Percentiles rank a stretch among this genome's conserved stretches.
Evolutionary conservation across 257 asterid species (phyloP).

Genomic region (Fraxinus pennsylvanica): DNA sequence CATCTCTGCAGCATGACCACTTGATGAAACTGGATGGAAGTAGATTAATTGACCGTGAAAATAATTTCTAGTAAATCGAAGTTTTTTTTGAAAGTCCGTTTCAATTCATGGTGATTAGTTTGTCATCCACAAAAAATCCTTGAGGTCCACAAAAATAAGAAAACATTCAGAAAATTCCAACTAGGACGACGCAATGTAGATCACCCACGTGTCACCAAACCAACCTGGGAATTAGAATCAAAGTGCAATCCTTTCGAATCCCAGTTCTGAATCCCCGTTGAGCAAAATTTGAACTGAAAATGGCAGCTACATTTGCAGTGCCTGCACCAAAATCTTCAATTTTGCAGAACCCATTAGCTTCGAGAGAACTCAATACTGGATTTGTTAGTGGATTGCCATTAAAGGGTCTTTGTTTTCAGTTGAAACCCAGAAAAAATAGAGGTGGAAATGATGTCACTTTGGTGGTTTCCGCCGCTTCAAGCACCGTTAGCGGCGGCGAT

Average conservation of each 20-base stretch:
- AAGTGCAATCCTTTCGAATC: constrained; percentile 1
- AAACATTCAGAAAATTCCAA: constrained; percentile 20
- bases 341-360: constrained; percentile 27
- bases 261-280: constrained; percentile 15
- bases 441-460: constrained; percentile 32
- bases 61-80: too few relatives aligned
- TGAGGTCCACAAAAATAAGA: neutral
- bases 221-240: constrained; percentile 31
- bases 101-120: neutral
- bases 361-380: constrained; percentile 40
- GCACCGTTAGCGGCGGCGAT: constrained; percentile 29
- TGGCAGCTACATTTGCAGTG: constrained; percentile 52
- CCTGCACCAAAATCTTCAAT: constrained; percentile 45
- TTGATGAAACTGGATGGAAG: too few relatives aligned
- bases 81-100: neutral
- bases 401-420: constrained; percentile 41
- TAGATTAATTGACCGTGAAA: too few relatives aligned
- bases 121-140: constrained; percentile 36
- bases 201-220: constrained; percentile 50
- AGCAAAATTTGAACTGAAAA: constrained; percentile 16
- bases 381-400: constrained; percentile 45
- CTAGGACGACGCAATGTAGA: constrained; percentile 19
- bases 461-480: constrained; percentile 51
- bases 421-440: constrained; percentile 50
- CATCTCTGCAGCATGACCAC: too few relatives aligned